A percentile compares a stretch with the other conserved stretches of the same genome.
phyloP scores from a whole-genome alignment of 208 protist genomes.

The Leishmania arabica region DNA sequence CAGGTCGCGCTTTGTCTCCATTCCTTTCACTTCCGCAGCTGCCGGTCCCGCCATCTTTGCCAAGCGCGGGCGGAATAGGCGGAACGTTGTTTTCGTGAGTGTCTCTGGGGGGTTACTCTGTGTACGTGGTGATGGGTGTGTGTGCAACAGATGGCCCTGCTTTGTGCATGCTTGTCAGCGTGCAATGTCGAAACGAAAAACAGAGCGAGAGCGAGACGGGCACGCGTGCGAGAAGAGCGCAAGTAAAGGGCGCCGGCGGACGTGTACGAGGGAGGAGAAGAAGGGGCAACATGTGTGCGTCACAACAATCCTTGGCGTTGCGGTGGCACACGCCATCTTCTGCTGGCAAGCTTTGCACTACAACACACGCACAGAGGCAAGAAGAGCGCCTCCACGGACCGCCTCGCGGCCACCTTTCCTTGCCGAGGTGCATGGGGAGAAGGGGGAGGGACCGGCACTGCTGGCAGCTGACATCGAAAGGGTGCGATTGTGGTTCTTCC shows the following conservation, averaged over 20 bases:
- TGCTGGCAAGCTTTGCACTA: background rate
- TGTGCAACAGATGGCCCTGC: background rate
- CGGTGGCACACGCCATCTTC: background rate
- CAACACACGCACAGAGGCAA: background rate
- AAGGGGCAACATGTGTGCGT: too few relatives aligned
- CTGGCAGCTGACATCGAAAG: background rate
- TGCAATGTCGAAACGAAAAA: background rate
- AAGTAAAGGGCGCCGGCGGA: background rate
- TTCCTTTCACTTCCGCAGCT: conserved; percentile 14
- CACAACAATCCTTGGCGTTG: background rate
- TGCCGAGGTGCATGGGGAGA: background rate
- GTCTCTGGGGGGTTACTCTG: background rate
- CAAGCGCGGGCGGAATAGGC: conserved; percentile 27
- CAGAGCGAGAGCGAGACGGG: too few relatives aligned
- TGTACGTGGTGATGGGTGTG: background rate
- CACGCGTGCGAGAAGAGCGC: background rate
- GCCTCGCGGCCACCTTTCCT: background rate
- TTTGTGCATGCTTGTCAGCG: background rate
- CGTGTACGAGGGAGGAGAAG: too few relatives aligned
- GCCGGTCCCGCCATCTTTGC: conserved; percentile 44
- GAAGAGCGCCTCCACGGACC: too few relatives aligned
- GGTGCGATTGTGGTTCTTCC: background rate
- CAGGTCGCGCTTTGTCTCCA: conserved; percentile 81
- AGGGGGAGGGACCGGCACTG: background rate
- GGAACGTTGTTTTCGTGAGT: conserved; percentile 44